Evolutionary conservation across 2,329 filamentous ascomycete genomes (phyloP).

Genomic region (Colletotrichum sojae): DNA sequence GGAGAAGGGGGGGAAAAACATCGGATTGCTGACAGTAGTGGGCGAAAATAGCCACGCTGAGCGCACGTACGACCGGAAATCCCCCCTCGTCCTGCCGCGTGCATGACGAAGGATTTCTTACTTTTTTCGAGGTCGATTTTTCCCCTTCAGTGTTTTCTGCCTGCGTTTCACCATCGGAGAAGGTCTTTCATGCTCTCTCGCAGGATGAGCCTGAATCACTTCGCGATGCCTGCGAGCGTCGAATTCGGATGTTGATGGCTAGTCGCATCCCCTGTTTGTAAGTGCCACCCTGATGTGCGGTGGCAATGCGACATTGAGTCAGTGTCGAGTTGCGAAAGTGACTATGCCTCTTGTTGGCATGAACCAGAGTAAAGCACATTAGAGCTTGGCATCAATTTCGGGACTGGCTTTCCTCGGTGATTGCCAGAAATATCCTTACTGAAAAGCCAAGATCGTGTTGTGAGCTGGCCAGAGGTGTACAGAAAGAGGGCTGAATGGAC

Average conservation of each 20-base stretch:
- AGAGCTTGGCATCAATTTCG: not conserved
- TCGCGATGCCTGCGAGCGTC: not conserved
- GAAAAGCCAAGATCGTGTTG: too few relatives aligned
- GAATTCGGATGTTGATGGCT: not conserved
- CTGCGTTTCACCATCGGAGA: too few relatives aligned
- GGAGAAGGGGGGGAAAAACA: not conserved
- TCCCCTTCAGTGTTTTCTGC: not conserved
- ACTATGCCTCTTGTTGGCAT: not conserved
- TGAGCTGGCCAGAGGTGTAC: not conserved
- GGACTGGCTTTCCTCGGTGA: not conserved
- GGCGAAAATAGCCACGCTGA: not conserved
- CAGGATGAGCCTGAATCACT: not conserved
- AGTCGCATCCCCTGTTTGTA: not conserved
- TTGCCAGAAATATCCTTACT: too few relatives aligned
- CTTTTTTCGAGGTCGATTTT: not conserved
- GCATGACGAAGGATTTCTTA: slow-evolving; percentile 15
- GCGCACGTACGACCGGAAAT: slow-evolving; percentile 4
- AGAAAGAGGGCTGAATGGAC: too few relatives aligned
- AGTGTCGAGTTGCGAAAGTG: not conserved
- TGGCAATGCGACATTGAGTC: not conserved
- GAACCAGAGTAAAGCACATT: not conserved
- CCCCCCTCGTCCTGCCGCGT: not conserved
- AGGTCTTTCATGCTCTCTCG: not conserved
- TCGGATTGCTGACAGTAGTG: not conserved
- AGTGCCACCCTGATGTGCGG: not conserved